Evolutionary conservation across 768 basidiomycete species (phyloP).

Genomic region (Coprinellus micaceus): DNA sequence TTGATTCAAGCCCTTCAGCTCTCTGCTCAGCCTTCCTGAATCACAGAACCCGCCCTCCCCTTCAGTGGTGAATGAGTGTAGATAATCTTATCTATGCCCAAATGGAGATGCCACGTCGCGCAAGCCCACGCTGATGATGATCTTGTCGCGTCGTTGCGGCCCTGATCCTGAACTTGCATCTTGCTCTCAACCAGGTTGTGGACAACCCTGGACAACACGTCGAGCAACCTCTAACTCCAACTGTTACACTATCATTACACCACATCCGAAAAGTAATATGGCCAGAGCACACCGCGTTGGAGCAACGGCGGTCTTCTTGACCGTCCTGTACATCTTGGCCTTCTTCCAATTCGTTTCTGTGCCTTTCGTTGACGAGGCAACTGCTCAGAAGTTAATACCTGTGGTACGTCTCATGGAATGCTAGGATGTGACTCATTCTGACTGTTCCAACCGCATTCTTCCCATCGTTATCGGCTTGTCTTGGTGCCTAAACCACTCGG

Average conservation of each 20-base stretch:
- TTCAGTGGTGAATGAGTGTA: neutral
- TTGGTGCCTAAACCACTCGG: too few species aligned
- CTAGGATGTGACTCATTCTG: neutral
- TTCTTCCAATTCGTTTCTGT: conserved; percentile 52
- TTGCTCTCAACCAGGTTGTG: neutral
- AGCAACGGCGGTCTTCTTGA: conserved; percentile 37
- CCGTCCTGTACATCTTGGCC: conserved; percentile 51
- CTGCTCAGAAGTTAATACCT: conserved; percentile 50
- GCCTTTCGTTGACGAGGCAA: conserved; percentile 47
- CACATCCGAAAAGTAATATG: conserved; percentile 35
- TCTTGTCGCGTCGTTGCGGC: neutral
- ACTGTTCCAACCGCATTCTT: neutral
- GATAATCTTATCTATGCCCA: conserved; percentile 5
- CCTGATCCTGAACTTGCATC: neutral
- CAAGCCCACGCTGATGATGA: neutral
- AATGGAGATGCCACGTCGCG: neutral
- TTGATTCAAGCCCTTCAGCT: too few species aligned
- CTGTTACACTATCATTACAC: neutral
- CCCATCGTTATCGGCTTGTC: too few species aligned
- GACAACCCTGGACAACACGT: too few species aligned
- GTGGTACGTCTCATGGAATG: conserved; percentile 42
- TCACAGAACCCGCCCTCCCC: neutral
- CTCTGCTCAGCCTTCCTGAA: too few species aligned
- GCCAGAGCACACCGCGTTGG: conserved; percentile 58
- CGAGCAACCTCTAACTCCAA: too few species aligned